Percentiles rank a stretch among this genome's conserved stretches.
Conservation (phyloP, 192 early-diverging fungal species). For the Rhizophagus sp. region DNA sequence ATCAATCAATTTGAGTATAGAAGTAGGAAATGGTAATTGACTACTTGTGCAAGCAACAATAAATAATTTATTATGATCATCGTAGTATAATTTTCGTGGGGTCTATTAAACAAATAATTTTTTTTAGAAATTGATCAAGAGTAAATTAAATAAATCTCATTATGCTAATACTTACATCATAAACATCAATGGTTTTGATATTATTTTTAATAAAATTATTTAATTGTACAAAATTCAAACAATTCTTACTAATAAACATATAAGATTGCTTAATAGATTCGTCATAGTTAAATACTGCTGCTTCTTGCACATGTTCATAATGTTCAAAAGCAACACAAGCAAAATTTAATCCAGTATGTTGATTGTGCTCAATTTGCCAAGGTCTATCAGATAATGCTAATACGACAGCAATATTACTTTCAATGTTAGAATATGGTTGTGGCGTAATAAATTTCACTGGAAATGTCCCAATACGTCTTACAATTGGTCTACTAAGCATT, state of each 20-base stretch:
- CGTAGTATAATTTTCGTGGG: conserved; percentile 16
- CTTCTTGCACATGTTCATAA: conserved; percentile 25
- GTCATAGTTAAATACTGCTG: neutral
- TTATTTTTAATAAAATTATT: conserved; percentile 10
- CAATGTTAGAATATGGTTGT: neutral
- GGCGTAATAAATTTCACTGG: conserved; percentile 19
- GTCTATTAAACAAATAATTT: neutral
- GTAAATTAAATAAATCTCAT: neutral
- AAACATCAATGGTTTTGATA: neutral
- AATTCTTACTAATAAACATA: conserved; percentile 20
- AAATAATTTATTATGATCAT: conserved; percentile 11
- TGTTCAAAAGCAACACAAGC: conserved; percentile 16
- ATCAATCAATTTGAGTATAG: conserved; percentile 12
- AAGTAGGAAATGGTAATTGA: conserved; percentile 5
- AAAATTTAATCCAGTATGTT: conserved; percentile 4
- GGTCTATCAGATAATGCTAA: conserved; percentile 20
- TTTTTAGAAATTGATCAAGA: neutral
- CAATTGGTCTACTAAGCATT: neutral
- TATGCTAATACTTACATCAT: conserved; percentile 10
- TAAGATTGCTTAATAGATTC: neutral
- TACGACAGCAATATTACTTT: neutral
- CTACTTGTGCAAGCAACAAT: conserved; percentile 2
- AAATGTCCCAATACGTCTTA: conserved; percentile 11
- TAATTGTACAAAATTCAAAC: conserved; percentile 23
- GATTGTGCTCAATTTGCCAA: conserved; percentile 5